phyloP scores from a whole-genome alignment of 352 stramenopile genomes.

The Phytophthora cryptogea region DNA sequence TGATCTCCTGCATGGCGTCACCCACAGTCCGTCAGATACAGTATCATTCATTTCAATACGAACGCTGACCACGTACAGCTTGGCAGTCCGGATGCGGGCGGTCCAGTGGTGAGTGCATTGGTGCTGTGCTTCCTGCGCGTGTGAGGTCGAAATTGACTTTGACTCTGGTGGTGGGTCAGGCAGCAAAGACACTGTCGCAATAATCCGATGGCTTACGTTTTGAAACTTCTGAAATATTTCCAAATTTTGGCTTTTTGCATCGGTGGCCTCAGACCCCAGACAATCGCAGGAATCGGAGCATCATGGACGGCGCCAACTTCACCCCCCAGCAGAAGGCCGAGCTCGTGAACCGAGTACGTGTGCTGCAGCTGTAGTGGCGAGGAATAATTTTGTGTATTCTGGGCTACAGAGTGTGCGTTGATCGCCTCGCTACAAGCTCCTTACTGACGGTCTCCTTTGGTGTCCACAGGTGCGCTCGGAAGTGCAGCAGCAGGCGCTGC shows the following conservation, averaged over 20 bases:
- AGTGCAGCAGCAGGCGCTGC: conserved; percentile 80
- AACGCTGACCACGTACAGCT: conserved; percentile 42
- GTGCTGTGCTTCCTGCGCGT: conserved; percentile 1
- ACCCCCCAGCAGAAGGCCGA: conserved; percentile 86
- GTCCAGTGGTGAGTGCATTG: conserved; percentile 83
- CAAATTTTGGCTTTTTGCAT: not conserved
- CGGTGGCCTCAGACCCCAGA: conserved; percentile 1
- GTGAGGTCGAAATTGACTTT: conserved; percentile 27
- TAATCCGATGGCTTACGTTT: conserved; percentile 7
- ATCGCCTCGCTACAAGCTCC: not conserved
- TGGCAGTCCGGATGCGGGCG: conserved; percentile 83
- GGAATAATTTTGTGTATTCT: not conserved
- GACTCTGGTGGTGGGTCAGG: conserved; percentile 5
- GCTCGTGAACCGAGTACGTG: conserved; percentile 76
- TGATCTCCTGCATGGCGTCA: conserved; percentile 58
- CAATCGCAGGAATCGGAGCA: conserved; percentile 14
- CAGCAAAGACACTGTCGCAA: not conserved
- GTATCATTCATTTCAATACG: not conserved
- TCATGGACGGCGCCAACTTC: conserved; percentile 83
- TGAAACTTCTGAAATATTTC: conserved; percentile 1
- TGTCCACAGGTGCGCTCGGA: conserved; percentile 74
- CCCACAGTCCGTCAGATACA: conserved; percentile 2
- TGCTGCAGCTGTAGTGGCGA: not conserved
- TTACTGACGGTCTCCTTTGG: conserved; percentile 14
- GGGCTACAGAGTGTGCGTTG: too few species aligned